Evolutionary conservation across 164 flowering plant genomes (phyloP).

Genomic region (Warburgia ugandensis): DNA sequence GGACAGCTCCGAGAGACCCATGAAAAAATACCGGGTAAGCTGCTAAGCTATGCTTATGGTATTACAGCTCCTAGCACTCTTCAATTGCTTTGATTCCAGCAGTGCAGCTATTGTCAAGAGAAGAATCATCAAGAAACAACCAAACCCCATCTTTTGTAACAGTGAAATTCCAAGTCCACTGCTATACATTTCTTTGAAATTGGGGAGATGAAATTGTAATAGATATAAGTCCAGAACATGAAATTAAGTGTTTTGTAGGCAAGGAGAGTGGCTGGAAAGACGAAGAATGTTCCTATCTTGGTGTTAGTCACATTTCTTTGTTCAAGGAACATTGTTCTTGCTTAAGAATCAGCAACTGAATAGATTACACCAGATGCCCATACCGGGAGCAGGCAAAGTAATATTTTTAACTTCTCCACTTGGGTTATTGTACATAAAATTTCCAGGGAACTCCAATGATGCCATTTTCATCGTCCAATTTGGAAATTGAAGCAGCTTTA

Average conservation of each 20-base stretch:
- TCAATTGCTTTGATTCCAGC: conserved; percentile 6
- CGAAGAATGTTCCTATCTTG: conserved; percentile 3
- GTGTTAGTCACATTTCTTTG: conserved; percentile 8
- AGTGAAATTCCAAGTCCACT: conserved; percentile 8
- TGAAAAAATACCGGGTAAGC: no score
- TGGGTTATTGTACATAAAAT: conserved; percentile 68
- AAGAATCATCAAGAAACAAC: conserved; percentile 4
- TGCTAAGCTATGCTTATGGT: no score
- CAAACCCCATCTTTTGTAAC: conserved; percentile 14
- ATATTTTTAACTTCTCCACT: conserved; percentile 62
- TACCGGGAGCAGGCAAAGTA: conserved; percentile 15
- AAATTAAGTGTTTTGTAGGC: conserved; percentile 6
- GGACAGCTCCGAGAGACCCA: no score
- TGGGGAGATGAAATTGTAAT: background rate
- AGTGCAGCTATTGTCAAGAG: conserved; percentile 12
- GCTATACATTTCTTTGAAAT: conserved; percentile 1
- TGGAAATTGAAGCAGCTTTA: conserved; percentile 49
- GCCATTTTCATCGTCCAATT: conserved; percentile 32
- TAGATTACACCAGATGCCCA: conserved; percentile 8
- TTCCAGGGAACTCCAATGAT: conserved; percentile 44
- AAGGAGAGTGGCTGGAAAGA: conserved; percentile 9
- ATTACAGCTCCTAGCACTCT: no score
- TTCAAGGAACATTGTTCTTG: conserved; percentile 9
- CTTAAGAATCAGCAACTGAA: conserved; percentile 4
- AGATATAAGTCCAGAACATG: no score